A percentile compares a stretch with the other conserved stretches of the same genome.
phyloP scores from a whole-genome alignment of 1,284 basidiomycete species.

The Fomitopsis palustris region DNA sequence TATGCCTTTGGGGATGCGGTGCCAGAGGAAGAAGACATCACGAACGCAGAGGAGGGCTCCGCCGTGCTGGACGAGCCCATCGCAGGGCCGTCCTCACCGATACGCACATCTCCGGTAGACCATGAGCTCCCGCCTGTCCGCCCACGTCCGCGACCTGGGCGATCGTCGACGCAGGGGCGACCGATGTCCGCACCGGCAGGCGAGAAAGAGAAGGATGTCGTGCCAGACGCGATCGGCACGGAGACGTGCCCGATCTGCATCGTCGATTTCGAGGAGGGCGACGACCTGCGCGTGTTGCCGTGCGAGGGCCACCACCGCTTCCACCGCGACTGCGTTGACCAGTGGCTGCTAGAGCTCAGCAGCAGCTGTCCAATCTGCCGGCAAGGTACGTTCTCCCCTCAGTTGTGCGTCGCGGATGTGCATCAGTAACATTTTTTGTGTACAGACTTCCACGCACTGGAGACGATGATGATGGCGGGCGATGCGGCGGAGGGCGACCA shows the following conservation, averaged over 20 bases:
- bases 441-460: constrained; percentile 47
- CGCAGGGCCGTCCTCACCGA: constrained; percentile 3
- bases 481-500: constrained; percentile 19
- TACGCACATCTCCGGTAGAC: neutral
- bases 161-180: neutral
- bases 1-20: neutral
- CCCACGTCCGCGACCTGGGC: constrained; percentile 6
- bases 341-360: constrained; percentile 87
- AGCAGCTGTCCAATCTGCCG: constrained; percentile 89
- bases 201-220: constrained; percentile 34
- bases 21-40: neutral
- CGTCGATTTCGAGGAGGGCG: constrained; percentile 88
- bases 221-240: constrained; percentile 66
- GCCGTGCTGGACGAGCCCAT: neutral
- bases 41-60: neutral
- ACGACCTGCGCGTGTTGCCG: constrained; percentile 84
- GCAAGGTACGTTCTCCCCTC: constrained; percentile 54
- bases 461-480: constrained; percentile 40
- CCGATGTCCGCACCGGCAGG: neutral
- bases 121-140: neutral
- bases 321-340: constrained; percentile 81
- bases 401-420: neutral
- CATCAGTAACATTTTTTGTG: neutral
- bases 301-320: constrained; percentile 89
- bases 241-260: constrained; percentile 94